Evolutionary conservation across 2,329 filamentous ascomycete species (phyloP), one percentile per base, ranked within the genome.

Genomic region (Metarhizium guizhouense): DNA sequence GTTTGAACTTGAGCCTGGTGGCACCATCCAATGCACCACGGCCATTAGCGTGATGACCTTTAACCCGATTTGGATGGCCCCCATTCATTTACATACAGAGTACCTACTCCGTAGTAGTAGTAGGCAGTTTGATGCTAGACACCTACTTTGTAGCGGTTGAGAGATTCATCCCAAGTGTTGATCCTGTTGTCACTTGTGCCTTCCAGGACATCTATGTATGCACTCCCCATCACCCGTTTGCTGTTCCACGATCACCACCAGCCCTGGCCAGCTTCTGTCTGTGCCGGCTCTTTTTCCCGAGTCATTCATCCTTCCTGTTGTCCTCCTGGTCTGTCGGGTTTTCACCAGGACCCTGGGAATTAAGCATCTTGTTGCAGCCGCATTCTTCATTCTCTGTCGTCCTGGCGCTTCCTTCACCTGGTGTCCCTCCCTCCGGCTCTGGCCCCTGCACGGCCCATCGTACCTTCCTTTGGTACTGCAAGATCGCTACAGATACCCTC

Each of bases 401-500:
- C 25, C 25, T 25, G 25, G 25, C 25, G 3, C 25, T 25, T 25
- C 25, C 25, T 25, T 25, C 25, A 25, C 25, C 25, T 25, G 25
- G 25, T 25, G 25, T 25, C 25, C 25, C 25, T 25, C 25, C 25
- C 25, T 25, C 25, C 25, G 25, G 25, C 3, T 4, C 10, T 16
- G 11, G 2, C 5, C 32, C 32, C 45, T 14, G 43, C 36, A 53
- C 45, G 10, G 18, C 43, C 20, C 51, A 36, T 53, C 14, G 47
- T 34, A 4, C 14, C 40, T 52, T 29, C 47, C 32, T 42, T 38
- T 30, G 29, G 20, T 38, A 14, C 49, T 42, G 14, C 40, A 40
- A 30, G 30, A 52, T 55, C 49, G 54, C 49, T 52, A 34, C 20
- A 48, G 7, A 48, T 48, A 48, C 45, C 48, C 40, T 42, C 43